Evolutionary conservation across 495 filamentous ascomycete genomes (phyloP).

Genomic region (Neurospora sp.): DNA sequence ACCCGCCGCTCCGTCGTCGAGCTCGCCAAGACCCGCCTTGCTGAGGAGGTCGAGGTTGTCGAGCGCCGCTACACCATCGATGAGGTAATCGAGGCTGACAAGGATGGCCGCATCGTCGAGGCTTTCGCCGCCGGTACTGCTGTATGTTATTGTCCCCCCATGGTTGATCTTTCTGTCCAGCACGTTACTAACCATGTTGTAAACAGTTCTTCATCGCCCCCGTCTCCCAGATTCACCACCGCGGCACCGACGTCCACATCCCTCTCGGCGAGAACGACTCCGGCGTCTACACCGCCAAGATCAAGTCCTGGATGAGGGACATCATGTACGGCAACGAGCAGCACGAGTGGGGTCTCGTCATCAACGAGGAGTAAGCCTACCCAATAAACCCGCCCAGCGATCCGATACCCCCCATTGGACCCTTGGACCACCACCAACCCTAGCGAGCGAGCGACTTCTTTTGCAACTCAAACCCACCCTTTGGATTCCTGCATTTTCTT

Average conservation of each 20-base stretch:
- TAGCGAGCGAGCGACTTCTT: not conserved
- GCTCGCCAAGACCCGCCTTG: constrained; percentile 54
- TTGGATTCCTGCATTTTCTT: not conserved
- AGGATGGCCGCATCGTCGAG: constrained; percentile 72
- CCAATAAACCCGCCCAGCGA: constrained; percentile 4
- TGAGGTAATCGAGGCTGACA: constrained; percentile 61
- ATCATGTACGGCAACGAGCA: constrained; percentile 81
- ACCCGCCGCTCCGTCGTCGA: constrained; percentile 69
- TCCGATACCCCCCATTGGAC: not conserved
- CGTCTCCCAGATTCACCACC: constrained; percentile 62
- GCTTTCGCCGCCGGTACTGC: constrained; percentile 84
- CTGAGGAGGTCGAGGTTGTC: constrained; percentile 56
- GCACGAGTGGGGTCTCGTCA: constrained; percentile 70
- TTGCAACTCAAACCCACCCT: too few species aligned
- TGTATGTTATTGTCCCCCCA: constrained; percentile 34
- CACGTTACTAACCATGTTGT: not conserved
- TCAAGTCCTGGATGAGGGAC: constrained; percentile 69
- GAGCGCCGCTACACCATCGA: constrained; percentile 72
- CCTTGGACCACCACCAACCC: not conserved
- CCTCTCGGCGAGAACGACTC: constrained; percentile 46
- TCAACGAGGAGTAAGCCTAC: constrained; percentile 43
- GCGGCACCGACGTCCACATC: constrained; percentile 56
- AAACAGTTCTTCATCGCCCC: constrained; percentile 68
- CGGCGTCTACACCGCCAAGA: constrained; percentile 51
- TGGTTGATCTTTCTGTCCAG: not conserved